These are phyloP conservation scores for Debaryomyces sp. DNA, from an alignment of 1,139 yeast genomes.

Conservation along the genomic window DNA sequence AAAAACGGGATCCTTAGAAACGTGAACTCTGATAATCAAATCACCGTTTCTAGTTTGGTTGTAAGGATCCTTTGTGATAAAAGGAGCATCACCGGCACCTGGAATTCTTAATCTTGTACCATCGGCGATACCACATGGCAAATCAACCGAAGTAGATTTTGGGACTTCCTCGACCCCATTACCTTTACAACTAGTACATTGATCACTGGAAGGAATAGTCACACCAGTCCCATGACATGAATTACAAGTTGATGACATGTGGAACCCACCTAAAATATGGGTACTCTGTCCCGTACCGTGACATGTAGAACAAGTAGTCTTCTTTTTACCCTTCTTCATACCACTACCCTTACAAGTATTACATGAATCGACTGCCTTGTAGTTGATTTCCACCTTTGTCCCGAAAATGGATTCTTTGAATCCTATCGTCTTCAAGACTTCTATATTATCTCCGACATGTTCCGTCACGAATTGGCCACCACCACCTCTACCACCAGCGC, in stretches of 20 bases:
- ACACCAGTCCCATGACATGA: conserved; percentile 92
- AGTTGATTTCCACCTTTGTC: conserved; percentile 63
- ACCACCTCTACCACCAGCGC: conserved; percentile 37
- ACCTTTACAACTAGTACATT: conserved; percentile 83
- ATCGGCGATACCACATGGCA: conserved; percentile 88
- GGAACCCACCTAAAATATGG: conserved; percentile 91
- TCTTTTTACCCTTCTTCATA: conserved; percentile 72
- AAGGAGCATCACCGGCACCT: conserved; percentile 91
- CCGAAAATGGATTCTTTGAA: conserved; percentile 92
- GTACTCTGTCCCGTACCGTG: conserved; percentile 93
- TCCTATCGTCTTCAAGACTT: conserved; percentile 69
- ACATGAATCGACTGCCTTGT: conserved; percentile 78
- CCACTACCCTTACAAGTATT: conserved; percentile 84
- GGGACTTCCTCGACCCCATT: conserved; percentile 77
- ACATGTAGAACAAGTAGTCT: conserved; percentile 82
- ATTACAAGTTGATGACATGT: conserved; percentile 92
- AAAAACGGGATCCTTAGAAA: conserved; percentile 72
- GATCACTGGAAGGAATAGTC: conserved; percentile 64
- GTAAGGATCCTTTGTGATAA: conserved; percentile 63
- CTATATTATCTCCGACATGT: conserved; percentile 88
- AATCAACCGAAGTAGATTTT: conserved; percentile 73
- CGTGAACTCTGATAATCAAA: conserved; percentile 77
- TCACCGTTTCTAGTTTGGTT: conserved; percentile 80
- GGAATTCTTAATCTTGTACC: conserved; percentile 84
- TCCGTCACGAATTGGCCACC: conserved; percentile 60